Conservation (phyloP, 345 rosid species). For the Citrus hindsii region DNA sequence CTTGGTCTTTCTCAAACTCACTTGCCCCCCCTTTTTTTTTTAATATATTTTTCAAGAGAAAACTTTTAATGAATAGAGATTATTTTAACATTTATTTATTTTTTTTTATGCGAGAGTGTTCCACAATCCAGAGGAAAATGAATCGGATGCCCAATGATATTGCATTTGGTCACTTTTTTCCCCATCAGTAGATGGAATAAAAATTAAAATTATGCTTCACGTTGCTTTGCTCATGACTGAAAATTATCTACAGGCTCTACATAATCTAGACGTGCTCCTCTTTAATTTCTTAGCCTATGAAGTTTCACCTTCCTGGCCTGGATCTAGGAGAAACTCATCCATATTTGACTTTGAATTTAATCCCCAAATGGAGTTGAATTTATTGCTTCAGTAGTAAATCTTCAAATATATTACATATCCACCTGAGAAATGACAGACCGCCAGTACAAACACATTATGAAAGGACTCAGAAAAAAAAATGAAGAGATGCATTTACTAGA, state of each 20-base stretch:
- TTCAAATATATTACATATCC: not conserved
- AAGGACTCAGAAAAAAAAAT: not conserved
- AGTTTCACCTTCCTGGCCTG: not conserved
- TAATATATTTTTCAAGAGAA: too few relatives aligned
- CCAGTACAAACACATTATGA: not conserved
- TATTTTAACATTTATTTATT: not conserved
- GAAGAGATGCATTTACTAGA: not conserved
- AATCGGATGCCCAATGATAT: not conserved
- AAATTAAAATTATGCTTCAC: too few relatives aligned
- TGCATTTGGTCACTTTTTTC: not conserved
- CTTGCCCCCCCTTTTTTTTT: too few relatives aligned
- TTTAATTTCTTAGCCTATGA: not conserved
- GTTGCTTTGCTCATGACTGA: not conserved
- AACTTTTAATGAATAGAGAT: not conserved
- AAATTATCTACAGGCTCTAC: not conserved
- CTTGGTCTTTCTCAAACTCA: conserved; percentile 17
- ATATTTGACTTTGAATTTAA: not conserved
- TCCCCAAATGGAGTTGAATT: not conserved
- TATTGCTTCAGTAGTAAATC: not conserved
- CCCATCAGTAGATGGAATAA: not conserved
- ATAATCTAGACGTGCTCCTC: not conserved
- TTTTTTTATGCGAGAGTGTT: not conserved
- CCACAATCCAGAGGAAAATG: conserved; percentile 1
- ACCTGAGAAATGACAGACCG: not conserved
- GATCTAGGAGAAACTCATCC: not conserved